phyloP scores from a whole-genome alignment of 169 alveolate genomes.

The Cryptosporidium parvum region DNA sequence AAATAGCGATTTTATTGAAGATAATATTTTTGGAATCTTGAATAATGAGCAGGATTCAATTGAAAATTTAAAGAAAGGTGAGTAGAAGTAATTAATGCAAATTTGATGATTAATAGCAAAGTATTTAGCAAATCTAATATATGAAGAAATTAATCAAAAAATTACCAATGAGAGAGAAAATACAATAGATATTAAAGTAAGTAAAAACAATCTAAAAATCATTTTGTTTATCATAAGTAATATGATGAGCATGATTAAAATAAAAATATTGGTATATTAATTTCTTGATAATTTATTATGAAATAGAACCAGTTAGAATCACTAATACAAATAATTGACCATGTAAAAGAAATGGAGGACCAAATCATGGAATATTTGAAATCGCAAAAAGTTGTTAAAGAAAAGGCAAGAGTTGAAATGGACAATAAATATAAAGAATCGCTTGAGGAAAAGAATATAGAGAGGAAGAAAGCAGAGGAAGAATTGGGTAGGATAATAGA shows the following conservation, averaged over 20 bases:
- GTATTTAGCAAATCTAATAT: slow-evolving; percentile 7
- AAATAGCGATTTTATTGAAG: neutral
- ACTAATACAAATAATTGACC: slow-evolving; percentile 21
- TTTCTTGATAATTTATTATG: neutral
- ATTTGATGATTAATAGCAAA: neutral
- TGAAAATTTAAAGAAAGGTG: slow-evolving; percentile 38
- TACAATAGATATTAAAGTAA: slow-evolving; percentile 6
- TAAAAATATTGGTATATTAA: neutral
- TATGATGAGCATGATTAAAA: neutral
- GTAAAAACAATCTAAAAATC: neutral
- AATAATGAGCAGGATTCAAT: slow-evolving; percentile 33
- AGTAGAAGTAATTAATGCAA: neutral
- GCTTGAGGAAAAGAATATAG: neutral
- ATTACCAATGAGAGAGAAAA: slow-evolving; percentile 5
- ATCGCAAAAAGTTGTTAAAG: neutral
- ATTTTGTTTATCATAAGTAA: neutral
- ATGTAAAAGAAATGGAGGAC: slow-evolving; percentile 34
- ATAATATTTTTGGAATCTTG: neutral
- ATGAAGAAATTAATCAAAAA: slow-evolving; percentile 6
- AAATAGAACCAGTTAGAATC: slow-evolving; percentile 29
- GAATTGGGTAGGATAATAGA: neutral
- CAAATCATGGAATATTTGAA: slow-evolving; percentile 31
- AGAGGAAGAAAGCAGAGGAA: neutral
- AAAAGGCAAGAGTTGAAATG: slow-evolving; percentile 10
- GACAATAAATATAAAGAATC: neutral